Evolutionary conservation across 768 basidiomycete species (phyloP).

Genomic region (Boletellus ananas): DNA sequence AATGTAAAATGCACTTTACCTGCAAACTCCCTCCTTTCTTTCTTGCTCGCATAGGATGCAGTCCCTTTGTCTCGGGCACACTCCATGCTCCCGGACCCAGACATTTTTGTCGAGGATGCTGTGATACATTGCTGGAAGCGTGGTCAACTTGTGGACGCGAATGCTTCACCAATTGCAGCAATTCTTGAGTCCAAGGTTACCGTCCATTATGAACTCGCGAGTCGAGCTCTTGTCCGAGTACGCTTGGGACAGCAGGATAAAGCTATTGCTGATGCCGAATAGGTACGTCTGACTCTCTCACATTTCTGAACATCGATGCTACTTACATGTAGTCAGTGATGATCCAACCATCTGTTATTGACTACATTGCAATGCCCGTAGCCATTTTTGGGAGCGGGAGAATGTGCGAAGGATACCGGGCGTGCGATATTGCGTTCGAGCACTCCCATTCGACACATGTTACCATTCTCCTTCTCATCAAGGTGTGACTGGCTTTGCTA

Average conservation of each 20-base stretch:
- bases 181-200: too few relatives aligned
- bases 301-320: too few relatives aligned
- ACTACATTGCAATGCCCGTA: background rate
- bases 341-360: background rate
- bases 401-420: background rate
- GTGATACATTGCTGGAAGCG: background rate
- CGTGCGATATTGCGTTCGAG: background rate
- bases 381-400: background rate
- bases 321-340: background rate
- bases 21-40: too few relatives aligned
- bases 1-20: too few relatives aligned
- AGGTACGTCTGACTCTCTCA: background rate
- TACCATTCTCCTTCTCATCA: background rate
- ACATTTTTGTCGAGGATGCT: background rate
- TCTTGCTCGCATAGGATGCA: background rate
- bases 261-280: slow-evolving; percentile 2
- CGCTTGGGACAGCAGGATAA: background rate
- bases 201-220: background rate
- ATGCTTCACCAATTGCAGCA: background rate
- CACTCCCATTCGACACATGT: background rate
- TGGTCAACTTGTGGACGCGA: background rate
- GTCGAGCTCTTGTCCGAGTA: slow-evolving; percentile 4
- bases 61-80: background rate
- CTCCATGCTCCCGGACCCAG: background rate
- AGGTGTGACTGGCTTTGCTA: background rate